These are phyloP conservation scores for Diacronema lutheri DNA, from an alignment of 78 protist genomes.

Conservation along the genomic window DNA sequence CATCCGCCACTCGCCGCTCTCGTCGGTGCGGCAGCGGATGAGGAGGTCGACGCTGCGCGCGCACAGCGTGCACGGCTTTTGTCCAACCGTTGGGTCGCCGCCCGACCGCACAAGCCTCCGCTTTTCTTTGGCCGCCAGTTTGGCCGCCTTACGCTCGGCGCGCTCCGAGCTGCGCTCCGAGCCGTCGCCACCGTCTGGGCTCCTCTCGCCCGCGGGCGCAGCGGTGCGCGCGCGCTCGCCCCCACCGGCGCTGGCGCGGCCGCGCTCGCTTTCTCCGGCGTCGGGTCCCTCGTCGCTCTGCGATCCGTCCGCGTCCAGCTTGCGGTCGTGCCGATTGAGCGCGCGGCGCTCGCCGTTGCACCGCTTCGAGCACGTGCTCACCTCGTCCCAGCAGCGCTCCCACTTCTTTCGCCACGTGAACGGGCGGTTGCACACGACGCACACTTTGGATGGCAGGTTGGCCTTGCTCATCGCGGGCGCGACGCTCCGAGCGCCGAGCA, in stretches of 20 bases:
- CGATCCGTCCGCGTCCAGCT: background rate
- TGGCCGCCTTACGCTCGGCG: background rate
- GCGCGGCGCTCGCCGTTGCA: slow-evolving; percentile 1
- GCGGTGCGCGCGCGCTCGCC: too few species aligned
- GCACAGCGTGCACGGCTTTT: background rate
- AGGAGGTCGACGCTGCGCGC: background rate
- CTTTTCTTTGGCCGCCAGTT: background rate
- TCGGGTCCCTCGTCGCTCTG: background rate
- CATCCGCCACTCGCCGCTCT: background rate
- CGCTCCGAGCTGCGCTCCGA: too few species aligned
- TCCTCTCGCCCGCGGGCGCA: too few species aligned
- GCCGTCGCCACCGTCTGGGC: too few species aligned
- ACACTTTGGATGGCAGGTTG: background rate
- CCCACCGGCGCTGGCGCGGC: too few species aligned
- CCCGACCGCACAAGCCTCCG: background rate
- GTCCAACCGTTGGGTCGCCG: background rate
- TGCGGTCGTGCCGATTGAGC: background rate
- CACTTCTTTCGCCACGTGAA: slow-evolving; percentile 29
- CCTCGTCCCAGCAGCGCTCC: slow-evolving; percentile 31
- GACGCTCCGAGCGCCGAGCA: too few species aligned
- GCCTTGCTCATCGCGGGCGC: too few species aligned
- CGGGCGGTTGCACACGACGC: background rate
- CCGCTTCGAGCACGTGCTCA: background rate
- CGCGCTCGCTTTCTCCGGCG: background rate
- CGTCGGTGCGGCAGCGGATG: background rate